phyloP scores from a whole-genome alignment of 768 basidiomycete species.

The Mycena galericulata region DNA sequence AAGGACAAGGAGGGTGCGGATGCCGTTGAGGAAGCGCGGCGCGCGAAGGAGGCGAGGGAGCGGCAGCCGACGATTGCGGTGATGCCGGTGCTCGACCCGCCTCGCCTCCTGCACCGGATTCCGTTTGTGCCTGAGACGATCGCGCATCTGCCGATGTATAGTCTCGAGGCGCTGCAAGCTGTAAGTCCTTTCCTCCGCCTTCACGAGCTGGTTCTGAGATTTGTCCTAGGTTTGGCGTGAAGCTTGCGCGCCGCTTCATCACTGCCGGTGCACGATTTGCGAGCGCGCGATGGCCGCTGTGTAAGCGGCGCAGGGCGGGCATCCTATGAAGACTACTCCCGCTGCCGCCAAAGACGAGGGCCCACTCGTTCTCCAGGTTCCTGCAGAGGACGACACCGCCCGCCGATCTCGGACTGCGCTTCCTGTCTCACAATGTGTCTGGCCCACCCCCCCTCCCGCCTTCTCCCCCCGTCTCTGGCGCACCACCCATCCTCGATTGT shows the following conservation, averaged over 20 bases:
- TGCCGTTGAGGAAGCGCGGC: conserved; percentile 30
- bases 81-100: conserved; percentile 70
- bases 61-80: conserved; percentile 51
- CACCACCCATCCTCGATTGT: too few relatives aligned
- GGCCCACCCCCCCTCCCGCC: too few relatives aligned
- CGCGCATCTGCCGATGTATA: too few relatives aligned
- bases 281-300: conserved; percentile 18
- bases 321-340: background rate
- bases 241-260: conserved; percentile 19
- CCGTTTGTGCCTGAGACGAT: conserved; percentile 59
- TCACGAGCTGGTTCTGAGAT: too few relatives aligned
- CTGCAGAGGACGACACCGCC: conserved; percentile 26
- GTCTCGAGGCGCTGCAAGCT: too few relatives aligned
- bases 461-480: too few relatives aligned
- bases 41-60: conserved; percentile 30
- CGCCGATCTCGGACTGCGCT: too few relatives aligned
- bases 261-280: conserved; percentile 20
- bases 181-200: too few relatives aligned
- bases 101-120: conserved; percentile 71
- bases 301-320: conserved; percentile 1
- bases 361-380: conserved; percentile 23
- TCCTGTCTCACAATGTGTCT: too few relatives aligned
- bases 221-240: background rate
- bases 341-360: conserved; percentile 25
- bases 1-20: conserved; percentile 47